phyloP scores from a whole-genome alignment of 2,329 filamentous ascomycete genomes.

The Alternaria sp. region DNA sequence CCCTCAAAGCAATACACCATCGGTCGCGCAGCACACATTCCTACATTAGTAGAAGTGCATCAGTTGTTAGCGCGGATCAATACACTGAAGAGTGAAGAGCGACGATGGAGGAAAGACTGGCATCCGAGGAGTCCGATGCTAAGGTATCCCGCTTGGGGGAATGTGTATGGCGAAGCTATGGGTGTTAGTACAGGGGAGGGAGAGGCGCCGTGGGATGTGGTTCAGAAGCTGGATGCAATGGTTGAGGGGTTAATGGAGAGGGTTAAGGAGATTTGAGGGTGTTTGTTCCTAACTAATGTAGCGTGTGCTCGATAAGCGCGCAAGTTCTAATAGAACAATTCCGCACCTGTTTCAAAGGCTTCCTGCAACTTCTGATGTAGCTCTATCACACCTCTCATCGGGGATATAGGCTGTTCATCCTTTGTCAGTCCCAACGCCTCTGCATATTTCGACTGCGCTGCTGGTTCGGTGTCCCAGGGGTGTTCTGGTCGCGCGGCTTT shows the following conservation, averaged over 20 bases:
- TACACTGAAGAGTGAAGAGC: neutral
- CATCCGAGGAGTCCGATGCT: neutral
- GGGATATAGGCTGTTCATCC: neutral
- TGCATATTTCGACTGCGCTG: neutral
- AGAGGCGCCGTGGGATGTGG: neutral
- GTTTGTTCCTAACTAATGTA: no score
- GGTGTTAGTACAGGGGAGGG: neutral
- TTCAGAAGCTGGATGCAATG: neutral
- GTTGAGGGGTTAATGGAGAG: neutral
- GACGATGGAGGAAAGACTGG: neutral
- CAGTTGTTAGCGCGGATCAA: neutral
- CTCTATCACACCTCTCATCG: neutral
- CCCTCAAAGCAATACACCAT: neutral
- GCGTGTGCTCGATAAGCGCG: no score
- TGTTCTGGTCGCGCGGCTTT: neutral
- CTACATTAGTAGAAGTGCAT: neutral
- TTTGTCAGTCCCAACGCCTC: neutral
- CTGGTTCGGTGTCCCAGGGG: neutral
- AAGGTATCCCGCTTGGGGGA: conserved; percentile 2
- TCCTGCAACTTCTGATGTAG: neutral
- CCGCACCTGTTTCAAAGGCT: neutral
- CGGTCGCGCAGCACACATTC: neutral
- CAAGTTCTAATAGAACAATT: neutral
- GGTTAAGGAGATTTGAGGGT: neutral
- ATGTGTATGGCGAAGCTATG: neutral